Percentiles rank a stretch among this genome's conserved stretches.
These are phyloP conservation scores for Thelonectria discophora DNA, from an alignment of 2,329 filamentous ascomycete species.

Conservation along the genomic window DNA sequence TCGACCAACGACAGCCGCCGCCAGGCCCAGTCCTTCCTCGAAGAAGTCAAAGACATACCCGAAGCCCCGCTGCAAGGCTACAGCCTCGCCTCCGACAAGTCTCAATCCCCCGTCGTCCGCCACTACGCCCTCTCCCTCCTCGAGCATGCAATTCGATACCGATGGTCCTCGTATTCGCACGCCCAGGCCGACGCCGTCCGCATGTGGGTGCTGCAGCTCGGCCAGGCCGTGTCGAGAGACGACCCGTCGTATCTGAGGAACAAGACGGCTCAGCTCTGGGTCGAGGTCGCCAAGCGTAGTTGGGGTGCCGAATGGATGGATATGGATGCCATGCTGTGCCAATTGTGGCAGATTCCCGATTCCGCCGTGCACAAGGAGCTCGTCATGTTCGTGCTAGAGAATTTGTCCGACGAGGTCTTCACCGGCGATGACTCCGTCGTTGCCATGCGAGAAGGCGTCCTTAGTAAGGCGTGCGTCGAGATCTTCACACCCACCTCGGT, in stretches of 20 bases:
- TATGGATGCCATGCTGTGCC: constrained; percentile 86
- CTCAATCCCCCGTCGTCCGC: constrained; percentile 82
- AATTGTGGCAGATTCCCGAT: constrained; percentile 79
- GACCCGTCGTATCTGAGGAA: constrained; percentile 89
- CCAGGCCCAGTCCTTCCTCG: constrained; percentile 85
- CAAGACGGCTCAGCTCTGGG: constrained; percentile 95
- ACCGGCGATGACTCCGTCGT: constrained; percentile 89
- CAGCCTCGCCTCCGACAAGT: constrained; percentile 77
- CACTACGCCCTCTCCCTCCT: constrained; percentile 94
- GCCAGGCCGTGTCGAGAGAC: constrained; percentile 72
- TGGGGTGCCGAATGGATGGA: constrained; percentile 95
- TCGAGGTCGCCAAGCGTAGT: constrained; percentile 89
- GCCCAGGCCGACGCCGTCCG: constrained; percentile 75
- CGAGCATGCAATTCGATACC: constrained; percentile 88
- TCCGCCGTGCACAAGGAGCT: constrained; percentile 78
- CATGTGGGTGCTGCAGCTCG: constrained; percentile 81
- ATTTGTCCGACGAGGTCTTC: constrained; percentile 93
- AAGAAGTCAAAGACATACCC: constrained; percentile 80
- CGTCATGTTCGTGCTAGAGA: constrained; percentile 88
- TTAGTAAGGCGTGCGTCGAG: constrained; percentile 91
- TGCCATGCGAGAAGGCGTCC: constrained; percentile 79
- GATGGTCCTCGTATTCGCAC: constrained; percentile 76
- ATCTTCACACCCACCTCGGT: constrained; percentile 86
- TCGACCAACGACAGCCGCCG: constrained; percentile 84
- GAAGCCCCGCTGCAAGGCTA: constrained; percentile 89